Base-by-base conservation (phyloP, 768 basidiomycete genomes). In the Calvatia gigantea region DNA sequence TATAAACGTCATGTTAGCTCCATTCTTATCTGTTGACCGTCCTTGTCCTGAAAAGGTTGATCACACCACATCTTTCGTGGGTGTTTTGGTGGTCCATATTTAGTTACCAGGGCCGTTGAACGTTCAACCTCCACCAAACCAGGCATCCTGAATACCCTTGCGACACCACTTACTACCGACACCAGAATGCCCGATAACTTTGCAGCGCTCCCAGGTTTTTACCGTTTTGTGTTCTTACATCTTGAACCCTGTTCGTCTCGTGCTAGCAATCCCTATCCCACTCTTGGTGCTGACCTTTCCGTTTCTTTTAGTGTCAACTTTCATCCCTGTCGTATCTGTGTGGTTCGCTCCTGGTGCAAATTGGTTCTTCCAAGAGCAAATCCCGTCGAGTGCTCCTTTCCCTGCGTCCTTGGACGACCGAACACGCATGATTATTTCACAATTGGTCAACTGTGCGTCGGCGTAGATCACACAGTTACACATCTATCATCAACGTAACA, bases 341-440 rank as follows among this genome's bases (percentile, higher is more conserved):
- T 84, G 82, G 79, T 61, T 77, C 42, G 77, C 70, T 56, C 84
- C 85, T 6, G 86, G 87, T 12, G 73, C 85, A 21, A 69, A 72
- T 14, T 87, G 87, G 84, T 89, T 87, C 60, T 80, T 85, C 63
- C 74, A 81, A 61, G 75, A 85, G 58, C 80, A 89, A 51, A 77
- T 87, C 41, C 87, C 86, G 1, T 72, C 71, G 6, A 54, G 61
- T n/a, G 55, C 66, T 0, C 69, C 73, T 32, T 54, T 65, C 4
- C 61, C 69, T 25, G 52, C 55, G 6, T 60, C 65, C 5, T 63
- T 82, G 46, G 81, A 86, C 44, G 64, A 74, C 33, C 74, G 83
- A 32, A 78, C 81, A 5, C 72, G 69, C 14, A 86, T 87, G 79
- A 80, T 78, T 15, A 75, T 88, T 54, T 82, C 81, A 76, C 88